Evolutionary conservation across 2,329 filamentous ascomycete genomes (phyloP).

Genomic region (Colletotrichum echinochloae): DNA sequence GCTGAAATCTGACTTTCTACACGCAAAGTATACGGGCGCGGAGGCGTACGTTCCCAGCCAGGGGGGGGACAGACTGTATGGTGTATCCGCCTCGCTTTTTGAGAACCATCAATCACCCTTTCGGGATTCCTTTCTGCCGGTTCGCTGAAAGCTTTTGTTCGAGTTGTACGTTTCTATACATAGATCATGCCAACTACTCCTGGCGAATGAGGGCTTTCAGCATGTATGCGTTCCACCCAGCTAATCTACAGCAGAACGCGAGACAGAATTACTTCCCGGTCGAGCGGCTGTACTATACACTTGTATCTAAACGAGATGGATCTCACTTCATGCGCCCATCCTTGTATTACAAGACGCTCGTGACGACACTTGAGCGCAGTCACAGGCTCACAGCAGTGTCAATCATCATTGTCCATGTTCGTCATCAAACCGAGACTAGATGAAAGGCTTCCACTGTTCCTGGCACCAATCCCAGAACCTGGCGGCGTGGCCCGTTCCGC

Average conservation of each 20-base stretch:
- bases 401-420: too few relatives aligned
- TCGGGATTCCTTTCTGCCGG: neutral
- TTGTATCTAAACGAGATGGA: neutral
- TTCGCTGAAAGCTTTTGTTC: neutral
- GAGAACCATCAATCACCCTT: neutral
- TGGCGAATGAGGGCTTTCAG: neutral
- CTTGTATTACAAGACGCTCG: neutral
- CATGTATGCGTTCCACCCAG: neutral
- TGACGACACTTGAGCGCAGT: too few relatives aligned
- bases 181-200: neutral
- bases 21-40: neutral
- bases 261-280: neutral
- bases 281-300: neutral
- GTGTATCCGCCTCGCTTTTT: neutral
- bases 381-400: too few relatives aligned
- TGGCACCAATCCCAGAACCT: conserved; percentile 50
- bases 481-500: conserved; percentile 45
- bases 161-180: too few relatives aligned
- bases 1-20: neutral
- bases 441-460: conserved; percentile 31
- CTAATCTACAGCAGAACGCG: neutral
- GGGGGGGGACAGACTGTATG: neutral
- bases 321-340: too few relatives aligned
- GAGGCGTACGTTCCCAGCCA: neutral
- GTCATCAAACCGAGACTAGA: too few relatives aligned